Evolutionary conservation across 352 stramenopile species (phyloP).

Genomic region (Globisporangium nagaii): DNA sequence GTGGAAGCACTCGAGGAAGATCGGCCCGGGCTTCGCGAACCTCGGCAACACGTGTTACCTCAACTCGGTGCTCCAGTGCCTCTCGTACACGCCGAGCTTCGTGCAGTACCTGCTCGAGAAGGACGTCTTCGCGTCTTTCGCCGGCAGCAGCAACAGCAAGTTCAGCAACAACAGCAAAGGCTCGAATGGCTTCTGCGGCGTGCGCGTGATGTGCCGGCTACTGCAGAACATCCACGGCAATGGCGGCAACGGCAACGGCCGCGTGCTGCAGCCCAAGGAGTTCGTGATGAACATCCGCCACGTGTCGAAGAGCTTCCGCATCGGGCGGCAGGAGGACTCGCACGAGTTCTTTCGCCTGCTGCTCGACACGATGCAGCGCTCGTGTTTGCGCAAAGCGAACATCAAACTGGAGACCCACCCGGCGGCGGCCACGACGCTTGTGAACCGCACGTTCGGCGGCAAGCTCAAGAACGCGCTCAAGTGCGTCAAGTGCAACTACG

Average conservation of each 20-base stretch:
- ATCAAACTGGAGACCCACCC: conserved; percentile 67
- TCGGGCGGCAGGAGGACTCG: conserved; percentile 87
- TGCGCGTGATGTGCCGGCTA: conserved; percentile 61
- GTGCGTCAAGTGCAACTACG: conserved; percentile 77
- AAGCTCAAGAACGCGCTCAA: conserved; percentile 80
- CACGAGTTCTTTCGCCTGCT: conserved; percentile 90
- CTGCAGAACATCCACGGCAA: conserved; percentile 54
- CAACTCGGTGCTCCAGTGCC: conserved; percentile 91
- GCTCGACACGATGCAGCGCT: conserved; percentile 82
- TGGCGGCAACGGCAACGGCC: conserved; percentile 14
- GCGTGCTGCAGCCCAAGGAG: conserved; percentile 71
- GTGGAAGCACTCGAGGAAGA: conserved; percentile 70
- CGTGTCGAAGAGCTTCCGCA: conserved; percentile 81
- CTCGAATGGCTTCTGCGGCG: conserved; percentile 36
- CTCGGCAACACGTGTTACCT: conserved; percentile 95
- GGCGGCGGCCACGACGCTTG: conserved; percentile 60
- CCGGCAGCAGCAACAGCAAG: conserved; percentile 10
- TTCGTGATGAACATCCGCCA: conserved; percentile 84
- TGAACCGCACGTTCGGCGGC: conserved; percentile 84
- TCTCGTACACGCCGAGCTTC: conserved; percentile 75
- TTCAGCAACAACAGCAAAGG: conserved; percentile 15
- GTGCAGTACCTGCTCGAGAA: conserved; percentile 86
- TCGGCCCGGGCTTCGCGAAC: conserved; percentile 83
- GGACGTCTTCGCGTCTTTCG: conserved; percentile 32
- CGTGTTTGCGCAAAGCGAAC: conserved; percentile 58